Conservation (phyloP, 2,329 filamentous ascomycete species). For the Colletotrichum ledebouriae region DNA sequence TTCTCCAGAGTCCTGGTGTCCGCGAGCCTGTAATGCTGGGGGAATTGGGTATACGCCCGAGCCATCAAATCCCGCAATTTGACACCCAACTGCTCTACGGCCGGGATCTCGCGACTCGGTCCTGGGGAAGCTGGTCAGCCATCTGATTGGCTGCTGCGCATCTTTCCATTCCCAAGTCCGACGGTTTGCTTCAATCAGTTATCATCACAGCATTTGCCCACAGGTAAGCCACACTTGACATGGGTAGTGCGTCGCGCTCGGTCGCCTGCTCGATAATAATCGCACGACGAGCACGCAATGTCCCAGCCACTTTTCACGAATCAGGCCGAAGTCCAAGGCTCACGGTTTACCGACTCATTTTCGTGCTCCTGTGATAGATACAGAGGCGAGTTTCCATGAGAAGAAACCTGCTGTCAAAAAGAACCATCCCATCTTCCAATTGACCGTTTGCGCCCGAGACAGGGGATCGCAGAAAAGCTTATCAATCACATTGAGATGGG, state of each 20-base stretch:
- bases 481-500: slow-evolving; percentile 10
- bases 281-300: slow-evolving; percentile 15
- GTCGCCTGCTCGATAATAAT: slow-evolving; percentile 18
- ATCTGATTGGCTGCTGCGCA: slow-evolving; percentile 25
- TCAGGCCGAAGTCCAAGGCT: neutral
- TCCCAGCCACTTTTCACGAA: neutral
- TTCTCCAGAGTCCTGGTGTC: slow-evolving; percentile 35
- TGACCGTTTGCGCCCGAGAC: neutral
- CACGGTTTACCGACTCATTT: too few species aligned
- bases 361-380: neutral
- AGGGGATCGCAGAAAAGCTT: slow-evolving; percentile 17
- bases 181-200: neutral
- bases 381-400: neutral
- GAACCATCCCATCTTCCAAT: neutral
- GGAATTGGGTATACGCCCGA: too few species aligned
- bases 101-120: neutral
- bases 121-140: slow-evolving; percentile 21
- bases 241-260: neutral
- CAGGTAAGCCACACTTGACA: neutral
- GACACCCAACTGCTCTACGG: neutral
- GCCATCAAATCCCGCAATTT: slow-evolving; percentile 30
- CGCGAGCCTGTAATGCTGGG: neutral
- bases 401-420: slow-evolving; percentile 13
- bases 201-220: neutral
- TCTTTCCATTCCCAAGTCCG: neutral